These are phyloP conservation scores for Pterocarpus macrocarpus DNA, from an alignment of 306 rosid genomes.

Conservation along the genomic window DNA sequence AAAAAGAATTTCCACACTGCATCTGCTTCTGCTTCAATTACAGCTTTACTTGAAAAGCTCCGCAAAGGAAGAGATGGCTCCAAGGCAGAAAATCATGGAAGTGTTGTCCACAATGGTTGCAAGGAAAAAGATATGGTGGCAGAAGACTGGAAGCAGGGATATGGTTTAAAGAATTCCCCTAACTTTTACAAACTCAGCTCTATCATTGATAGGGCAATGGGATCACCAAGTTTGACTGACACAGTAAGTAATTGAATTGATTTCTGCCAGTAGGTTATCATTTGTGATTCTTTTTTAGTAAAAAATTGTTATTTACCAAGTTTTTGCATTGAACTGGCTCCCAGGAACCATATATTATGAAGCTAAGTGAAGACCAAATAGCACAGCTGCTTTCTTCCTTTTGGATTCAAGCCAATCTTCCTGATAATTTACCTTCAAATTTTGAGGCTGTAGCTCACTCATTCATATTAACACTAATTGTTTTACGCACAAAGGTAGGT, in stretches of 20 bases:
- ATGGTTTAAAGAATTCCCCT: conserved; percentile 69
- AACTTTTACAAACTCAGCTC: conserved; percentile 74
- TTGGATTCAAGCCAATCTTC: conserved; percentile 88
- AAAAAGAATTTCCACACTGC: conserved; percentile 70
- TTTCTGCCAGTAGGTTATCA: conserved; percentile 1
- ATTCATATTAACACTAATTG: conserved; percentile 69
- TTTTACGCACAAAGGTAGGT: conserved; percentile 80
- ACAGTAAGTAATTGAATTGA: conserved; percentile 55
- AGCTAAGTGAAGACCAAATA: conserved; percentile 90
- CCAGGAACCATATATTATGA: conserved; percentile 85
- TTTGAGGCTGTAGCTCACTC: conserved; percentile 87
- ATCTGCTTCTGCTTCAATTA: conserved; percentile 84
- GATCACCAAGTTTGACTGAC: conserved; percentile 63
- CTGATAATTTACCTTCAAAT: conserved; percentile 91
- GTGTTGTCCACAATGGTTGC: conserved; percentile 53
- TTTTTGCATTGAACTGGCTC: conserved; percentile 48
- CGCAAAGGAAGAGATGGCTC: conserved; percentile 73
- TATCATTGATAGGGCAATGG: conserved; percentile 74
- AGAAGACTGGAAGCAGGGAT: conserved; percentile 77
- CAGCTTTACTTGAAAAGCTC: conserved; percentile 93
- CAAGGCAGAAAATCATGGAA: conserved; percentile 58
- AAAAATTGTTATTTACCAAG: conserved; percentile 24
- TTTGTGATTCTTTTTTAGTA: conserved; percentile 18
- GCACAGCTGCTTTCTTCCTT: conserved; percentile 86
- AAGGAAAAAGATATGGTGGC: conserved; percentile 60